Conservation (phyloP, 1,139 yeast genomes). For the Candida sp. region DNA sequence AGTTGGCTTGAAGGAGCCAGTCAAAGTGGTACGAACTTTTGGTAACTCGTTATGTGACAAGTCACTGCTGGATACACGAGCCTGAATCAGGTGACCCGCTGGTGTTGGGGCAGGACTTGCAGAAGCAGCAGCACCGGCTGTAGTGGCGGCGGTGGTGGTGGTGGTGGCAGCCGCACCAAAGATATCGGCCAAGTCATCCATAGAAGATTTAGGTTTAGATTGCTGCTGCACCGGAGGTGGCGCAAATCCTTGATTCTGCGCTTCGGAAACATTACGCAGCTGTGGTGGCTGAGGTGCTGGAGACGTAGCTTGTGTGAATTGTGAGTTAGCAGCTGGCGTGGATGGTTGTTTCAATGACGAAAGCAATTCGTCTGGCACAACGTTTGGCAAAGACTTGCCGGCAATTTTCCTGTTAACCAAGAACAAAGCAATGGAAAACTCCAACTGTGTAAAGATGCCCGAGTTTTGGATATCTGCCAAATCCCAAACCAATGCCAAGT, state of each 20-base stretch:
- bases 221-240: conserved; percentile 5
- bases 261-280: neutral
- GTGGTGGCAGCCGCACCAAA: conserved; percentile 44
- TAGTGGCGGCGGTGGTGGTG: conserved; percentile 24
- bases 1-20: conserved; percentile 57
- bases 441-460: conserved; percentile 79
- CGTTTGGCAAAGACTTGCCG: conserved; percentile 78
- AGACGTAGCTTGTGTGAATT: conserved; percentile 18
- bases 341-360: conserved; percentile 31
- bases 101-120: conserved; percentile 18
- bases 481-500: conserved; percentile 93
- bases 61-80: conserved; percentile 38
- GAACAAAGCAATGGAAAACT: conserved; percentile 94
- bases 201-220: conserved; percentile 51
- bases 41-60: conserved; percentile 41
- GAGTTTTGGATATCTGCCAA: conserved; percentile 89
- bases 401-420: conserved; percentile 83
- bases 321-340: conserved; percentile 21
- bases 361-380: conserved; percentile 59
- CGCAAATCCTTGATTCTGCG: neutral
- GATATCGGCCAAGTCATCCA: conserved; percentile 68
- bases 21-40: conserved; percentile 39
- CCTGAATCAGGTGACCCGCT: conserved; percentile 14
- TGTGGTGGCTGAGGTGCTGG: conserved; percentile 10
- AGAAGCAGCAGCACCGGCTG: neutral